Percentiles rank a stretch among this genome's conserved stretches.
These are phyloP conservation scores for Corchorus olitorius DNA, from an alignment of 345 rosid genomes.

Conservation along the genomic window DNA sequence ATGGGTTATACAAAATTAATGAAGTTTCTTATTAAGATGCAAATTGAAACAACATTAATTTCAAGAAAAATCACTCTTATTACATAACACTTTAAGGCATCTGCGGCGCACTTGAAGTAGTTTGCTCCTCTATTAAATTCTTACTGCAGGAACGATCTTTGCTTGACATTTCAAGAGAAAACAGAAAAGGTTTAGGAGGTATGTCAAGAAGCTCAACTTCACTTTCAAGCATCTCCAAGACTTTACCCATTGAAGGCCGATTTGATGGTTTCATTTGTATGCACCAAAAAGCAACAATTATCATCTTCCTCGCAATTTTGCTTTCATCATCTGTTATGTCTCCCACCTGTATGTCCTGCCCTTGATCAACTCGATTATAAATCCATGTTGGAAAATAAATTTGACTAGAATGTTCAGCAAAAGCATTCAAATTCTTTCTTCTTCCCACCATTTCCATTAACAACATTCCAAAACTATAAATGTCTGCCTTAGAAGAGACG, in stretches of 20 bases:
- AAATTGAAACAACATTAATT: too few species aligned
- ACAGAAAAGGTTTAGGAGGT: neutral
- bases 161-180: neutral
- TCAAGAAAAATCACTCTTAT: neutral
- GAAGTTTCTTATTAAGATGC: too few species aligned
- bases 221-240: conserved; percentile 1
- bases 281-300: conserved; percentile 1
- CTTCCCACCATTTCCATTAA: conserved; percentile 16
- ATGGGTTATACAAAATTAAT: too few species aligned
- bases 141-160: neutral
- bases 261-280: neutral
- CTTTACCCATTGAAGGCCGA: neutral
- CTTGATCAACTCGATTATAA: neutral
- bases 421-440: neutral
- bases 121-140: neutral
- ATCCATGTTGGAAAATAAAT: neutral
- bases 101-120: neutral
- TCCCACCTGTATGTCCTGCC: neutral
- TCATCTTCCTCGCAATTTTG: neutral
- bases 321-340: neutral
- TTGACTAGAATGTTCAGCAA: neutral
- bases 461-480: conserved; percentile 11
- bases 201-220: neutral
- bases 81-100: neutral
- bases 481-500: neutral